phyloP scores from a whole-genome alignment of 1,139 yeast genomes.

The Nakaseomyces delphensis region DNA sequence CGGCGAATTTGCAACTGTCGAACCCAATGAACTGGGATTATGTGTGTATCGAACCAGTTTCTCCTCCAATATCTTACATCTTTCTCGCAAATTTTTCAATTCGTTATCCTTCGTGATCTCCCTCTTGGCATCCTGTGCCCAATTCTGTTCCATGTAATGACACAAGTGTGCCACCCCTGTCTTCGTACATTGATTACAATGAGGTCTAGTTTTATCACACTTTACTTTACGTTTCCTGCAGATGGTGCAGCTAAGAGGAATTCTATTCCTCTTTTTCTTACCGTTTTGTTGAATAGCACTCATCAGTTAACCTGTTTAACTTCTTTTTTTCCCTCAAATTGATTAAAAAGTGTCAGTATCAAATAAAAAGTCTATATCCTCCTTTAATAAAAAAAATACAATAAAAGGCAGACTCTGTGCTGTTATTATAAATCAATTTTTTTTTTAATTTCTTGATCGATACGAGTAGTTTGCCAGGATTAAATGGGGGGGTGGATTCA shows the following conservation, averaged over 20 bases:
- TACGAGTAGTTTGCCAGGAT: no score
- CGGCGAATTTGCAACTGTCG: neutral
- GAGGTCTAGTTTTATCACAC: constrained; percentile 53
- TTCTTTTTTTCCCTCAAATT: neutral
- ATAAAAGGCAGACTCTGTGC: no score
- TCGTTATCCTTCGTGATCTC: constrained; percentile 40
- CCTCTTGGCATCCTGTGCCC: constrained; percentile 44
- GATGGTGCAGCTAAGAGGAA: constrained; percentile 41
- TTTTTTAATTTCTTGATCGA: neutral
- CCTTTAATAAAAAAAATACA: neutral
- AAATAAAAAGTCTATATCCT: neutral
- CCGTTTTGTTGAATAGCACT: constrained; percentile 2
- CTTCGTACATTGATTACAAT: constrained; percentile 63
- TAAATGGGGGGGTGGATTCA: no score
- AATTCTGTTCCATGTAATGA: constrained; percentile 52
- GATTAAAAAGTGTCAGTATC: no score
- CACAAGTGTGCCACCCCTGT: constrained; percentile 70
- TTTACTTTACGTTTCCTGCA: constrained; percentile 43
- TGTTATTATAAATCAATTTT: no score
- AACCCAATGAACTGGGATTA: neutral
- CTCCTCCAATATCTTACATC: constrained; percentile 29
- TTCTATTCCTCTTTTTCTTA: constrained; percentile 38
- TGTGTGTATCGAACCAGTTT: constrained; percentile 11
- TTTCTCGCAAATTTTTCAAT: constrained; percentile 28
- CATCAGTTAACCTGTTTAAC: neutral